These are phyloP conservation scores for Crucibulum laeve DNA, from an alignment of 768 basidiomycete genomes.

Conservation along the genomic window DNA sequence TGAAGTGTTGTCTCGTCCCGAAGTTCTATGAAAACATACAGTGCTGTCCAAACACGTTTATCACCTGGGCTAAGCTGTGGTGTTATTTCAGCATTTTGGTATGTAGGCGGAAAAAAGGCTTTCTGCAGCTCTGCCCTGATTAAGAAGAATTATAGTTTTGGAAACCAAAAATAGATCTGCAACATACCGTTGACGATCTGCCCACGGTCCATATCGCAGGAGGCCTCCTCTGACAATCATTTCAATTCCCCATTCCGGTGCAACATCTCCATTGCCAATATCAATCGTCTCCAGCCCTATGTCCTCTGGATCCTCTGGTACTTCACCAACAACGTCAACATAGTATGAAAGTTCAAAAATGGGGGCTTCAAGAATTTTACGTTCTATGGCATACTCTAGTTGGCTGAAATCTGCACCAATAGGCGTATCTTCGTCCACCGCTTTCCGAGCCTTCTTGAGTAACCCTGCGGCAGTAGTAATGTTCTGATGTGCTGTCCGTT, in stretches of 20 bases:
- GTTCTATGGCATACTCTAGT: slow-evolving; percentile 85
- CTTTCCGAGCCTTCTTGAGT: slow-evolving; percentile 24
- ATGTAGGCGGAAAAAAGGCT: slow-evolving; percentile 80
- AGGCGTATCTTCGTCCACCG: slow-evolving; percentile 49
- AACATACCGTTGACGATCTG: slow-evolving; percentile 81
- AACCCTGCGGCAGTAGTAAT: slow-evolving; percentile 5
- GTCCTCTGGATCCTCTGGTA: slow-evolving; percentile 36
- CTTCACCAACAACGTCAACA: slow-evolving; percentile 76
- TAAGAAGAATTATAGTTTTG: not conserved
- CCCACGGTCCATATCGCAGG: slow-evolving; percentile 92
- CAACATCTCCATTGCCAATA: slow-evolving; percentile 80
- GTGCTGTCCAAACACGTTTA: slow-evolving; percentile 72
- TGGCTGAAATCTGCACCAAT: slow-evolving; percentile 50
- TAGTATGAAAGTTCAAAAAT: slow-evolving; percentile 83
- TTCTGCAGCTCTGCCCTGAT: slow-evolving; percentile 70
- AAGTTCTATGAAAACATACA: slow-evolving; percentile 81
- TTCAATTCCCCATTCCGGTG: slow-evolving; percentile 94
- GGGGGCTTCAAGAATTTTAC: slow-evolving; percentile 75
- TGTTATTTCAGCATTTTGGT: slow-evolving; percentile 56
- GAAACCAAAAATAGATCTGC: not conserved
- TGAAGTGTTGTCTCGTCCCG: slow-evolving; percentile 72
- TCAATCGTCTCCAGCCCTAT: slow-evolving; percentile 47
- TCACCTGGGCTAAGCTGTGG: slow-evolving; percentile 69
- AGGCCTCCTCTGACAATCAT: slow-evolving; percentile 72
- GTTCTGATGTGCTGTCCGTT: slow-evolving; percentile 18